Percentiles rank a stretch among this genome's conserved stretches.
These are phyloP conservation scores for Colletotrichum tropicale DNA, from an alignment of 2,329 filamentous ascomycete species.

Conservation along the genomic window DNA sequence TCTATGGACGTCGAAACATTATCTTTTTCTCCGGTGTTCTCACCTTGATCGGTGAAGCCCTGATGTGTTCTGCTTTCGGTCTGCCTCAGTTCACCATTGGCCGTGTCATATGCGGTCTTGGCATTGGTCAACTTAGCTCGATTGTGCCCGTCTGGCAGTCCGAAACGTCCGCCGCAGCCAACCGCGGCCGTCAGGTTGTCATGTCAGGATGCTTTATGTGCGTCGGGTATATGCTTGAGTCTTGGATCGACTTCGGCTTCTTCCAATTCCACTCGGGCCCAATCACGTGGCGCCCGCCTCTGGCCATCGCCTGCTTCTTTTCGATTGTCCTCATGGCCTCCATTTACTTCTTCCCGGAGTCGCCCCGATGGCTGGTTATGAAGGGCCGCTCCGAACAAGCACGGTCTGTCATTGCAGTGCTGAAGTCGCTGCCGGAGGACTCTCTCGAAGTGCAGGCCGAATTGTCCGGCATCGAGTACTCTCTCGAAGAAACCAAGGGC, in stretches of 20 bases:
- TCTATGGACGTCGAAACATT: slow-evolving; percentile 52
- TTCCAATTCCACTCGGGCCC: slow-evolving; percentile 30
- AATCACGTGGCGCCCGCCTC: slow-evolving; percentile 36
- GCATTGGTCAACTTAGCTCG: slow-evolving; percentile 40
- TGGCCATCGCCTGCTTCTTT: slow-evolving; percentile 36
- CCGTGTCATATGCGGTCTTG: slow-evolving; percentile 55
- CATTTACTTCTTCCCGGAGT: slow-evolving; percentile 40
- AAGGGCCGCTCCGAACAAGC: slow-evolving; percentile 37
- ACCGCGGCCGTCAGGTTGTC: slow-evolving; percentile 45
- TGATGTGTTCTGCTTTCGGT: slow-evolving; percentile 50
- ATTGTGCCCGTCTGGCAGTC: slow-evolving; percentile 45
- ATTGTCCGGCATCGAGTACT: slow-evolving; percentile 50
- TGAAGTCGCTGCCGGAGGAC: slow-evolving; percentile 41
- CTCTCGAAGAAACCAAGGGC: slow-evolving; percentile 45
- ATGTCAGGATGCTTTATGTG: slow-evolving; percentile 29
- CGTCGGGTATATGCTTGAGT: slow-evolving; percentile 35
- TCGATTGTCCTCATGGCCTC: slow-evolving; percentile 34
- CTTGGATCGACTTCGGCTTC: slow-evolving; percentile 50
- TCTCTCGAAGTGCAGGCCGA: slow-evolving; percentile 43
- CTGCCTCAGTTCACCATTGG: slow-evolving; percentile 55
- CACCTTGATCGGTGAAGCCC: slow-evolving; percentile 52
- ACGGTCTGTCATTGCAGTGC: slow-evolving; percentile 35
- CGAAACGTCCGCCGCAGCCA: slow-evolving; percentile 41
- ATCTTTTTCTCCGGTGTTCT: slow-evolving; percentile 53
- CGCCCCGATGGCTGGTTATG: slow-evolving; percentile 39